Evolutionary conservation across 345 rosid genomes (phyloP).

Genomic region (Syzygium aromaticum): DNA sequence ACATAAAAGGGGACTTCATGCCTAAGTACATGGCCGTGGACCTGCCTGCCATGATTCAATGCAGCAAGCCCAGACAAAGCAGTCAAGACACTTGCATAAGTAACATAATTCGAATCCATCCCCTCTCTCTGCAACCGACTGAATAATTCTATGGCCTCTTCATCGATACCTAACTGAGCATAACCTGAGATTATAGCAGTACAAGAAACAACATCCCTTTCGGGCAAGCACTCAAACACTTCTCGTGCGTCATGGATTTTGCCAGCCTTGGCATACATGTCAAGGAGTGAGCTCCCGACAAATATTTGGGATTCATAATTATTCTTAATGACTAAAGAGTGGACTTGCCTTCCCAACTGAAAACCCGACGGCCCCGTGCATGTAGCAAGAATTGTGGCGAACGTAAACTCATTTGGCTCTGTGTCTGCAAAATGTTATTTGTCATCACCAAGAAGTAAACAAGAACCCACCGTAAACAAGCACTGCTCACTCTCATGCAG

Average conservation of each 20-base stretch:
- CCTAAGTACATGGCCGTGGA: constrained; percentile 65
- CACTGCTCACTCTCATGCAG: background rate
- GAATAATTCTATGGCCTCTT: constrained; percentile 66
- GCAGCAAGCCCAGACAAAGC: constrained; percentile 84
- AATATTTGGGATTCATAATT: constrained; percentile 49
- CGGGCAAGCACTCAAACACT: constrained; percentile 61
- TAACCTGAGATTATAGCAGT: constrained; percentile 92
- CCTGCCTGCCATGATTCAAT: constrained; percentile 78
- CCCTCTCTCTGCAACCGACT: constrained; percentile 56
- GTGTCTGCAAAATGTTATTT: constrained; percentile 28
- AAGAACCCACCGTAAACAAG: background rate
- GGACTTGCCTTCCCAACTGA: constrained; percentile 67
- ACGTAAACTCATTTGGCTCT: constrained; percentile 75
- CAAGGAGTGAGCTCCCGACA: constrained; percentile 94
- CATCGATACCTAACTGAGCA: constrained; percentile 74
- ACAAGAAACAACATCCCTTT: constrained; percentile 92
- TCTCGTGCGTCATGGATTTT: constrained; percentile 66
- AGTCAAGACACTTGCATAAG: constrained; percentile 68
- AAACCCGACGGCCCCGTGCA: constrained; percentile 46
- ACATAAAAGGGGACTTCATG: constrained; percentile 44
- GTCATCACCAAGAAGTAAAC: constrained; percentile 6
- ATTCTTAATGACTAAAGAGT: constrained; percentile 49
- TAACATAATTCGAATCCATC: constrained; percentile 74
- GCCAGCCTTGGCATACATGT: constrained; percentile 92
- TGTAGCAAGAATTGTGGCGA: constrained; percentile 59